These are phyloP conservation scores for Tulasnella sp. DNA, from an alignment of 768 basidiomycete genomes.

Conservation along the genomic window DNA sequence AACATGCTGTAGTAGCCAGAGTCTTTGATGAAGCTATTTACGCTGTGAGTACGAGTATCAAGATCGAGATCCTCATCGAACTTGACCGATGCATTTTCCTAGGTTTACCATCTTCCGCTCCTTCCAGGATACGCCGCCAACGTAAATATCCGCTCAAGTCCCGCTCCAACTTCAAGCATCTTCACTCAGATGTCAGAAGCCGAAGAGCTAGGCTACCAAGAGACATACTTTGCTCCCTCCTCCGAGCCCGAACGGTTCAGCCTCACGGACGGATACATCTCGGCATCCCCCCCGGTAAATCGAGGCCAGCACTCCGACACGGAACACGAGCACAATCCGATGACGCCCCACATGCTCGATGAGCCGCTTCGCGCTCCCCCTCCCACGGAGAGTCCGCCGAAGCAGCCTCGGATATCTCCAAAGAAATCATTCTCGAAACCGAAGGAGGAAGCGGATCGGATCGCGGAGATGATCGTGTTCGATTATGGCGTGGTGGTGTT, in stretches of 20 bases:
- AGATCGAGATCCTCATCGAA: neutral
- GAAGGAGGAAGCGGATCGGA: conserved; percentile 14
- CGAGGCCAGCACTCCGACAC: neutral
- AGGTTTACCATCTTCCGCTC: conserved; percentile 89
- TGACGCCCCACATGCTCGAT: neutral
- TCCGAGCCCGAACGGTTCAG: conserved; percentile 21
- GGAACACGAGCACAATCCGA: conserved; percentile 1
- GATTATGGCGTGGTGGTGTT: conserved; percentile 83
- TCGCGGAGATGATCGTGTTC: conserved; percentile 33
- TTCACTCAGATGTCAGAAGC: conserved; percentile 67
- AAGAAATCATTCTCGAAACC: conserved; percentile 1
- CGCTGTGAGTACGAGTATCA: conserved; percentile 46
- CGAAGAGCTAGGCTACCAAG: conserved; percentile 84
- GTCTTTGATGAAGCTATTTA: conserved; percentile 91
- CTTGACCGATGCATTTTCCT: neutral
- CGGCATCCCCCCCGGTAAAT: conserved; percentile 22
- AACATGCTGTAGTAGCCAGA: conserved; percentile 80
- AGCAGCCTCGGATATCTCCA: neutral
- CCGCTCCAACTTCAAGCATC: conserved; percentile 41
- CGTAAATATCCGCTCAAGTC: conserved; percentile 77
- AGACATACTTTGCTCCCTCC: conserved; percentile 52
- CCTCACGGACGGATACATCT: conserved; percentile 52
- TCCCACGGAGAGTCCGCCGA: conserved; percentile 18
- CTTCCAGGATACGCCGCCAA: conserved; percentile 83
- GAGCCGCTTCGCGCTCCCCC: neutral